phyloP scores from a whole-genome alignment of 2,329 filamentous ascomycete genomes.

The Elsinoe batatas region DNA sequence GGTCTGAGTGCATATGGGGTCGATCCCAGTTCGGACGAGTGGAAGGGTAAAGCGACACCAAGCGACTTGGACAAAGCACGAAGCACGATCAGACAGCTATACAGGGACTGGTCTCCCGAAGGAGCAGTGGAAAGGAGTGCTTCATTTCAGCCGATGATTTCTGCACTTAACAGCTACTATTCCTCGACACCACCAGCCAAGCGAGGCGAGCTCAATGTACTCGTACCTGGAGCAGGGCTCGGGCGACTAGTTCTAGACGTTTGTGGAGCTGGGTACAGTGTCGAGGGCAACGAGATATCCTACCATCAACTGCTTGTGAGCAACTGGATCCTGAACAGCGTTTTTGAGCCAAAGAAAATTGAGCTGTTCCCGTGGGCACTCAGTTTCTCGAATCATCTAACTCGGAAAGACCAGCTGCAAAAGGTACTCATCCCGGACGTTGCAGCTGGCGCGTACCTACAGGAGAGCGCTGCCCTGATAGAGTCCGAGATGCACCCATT shows the following conservation, averaged over 20 bases:
- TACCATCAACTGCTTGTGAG: slow-evolving; percentile 93
- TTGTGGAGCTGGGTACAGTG: slow-evolving; percentile 58
- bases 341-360: slow-evolving; percentile 51
- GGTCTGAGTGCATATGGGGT: slow-evolving; percentile 60
- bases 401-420: slow-evolving; percentile 63
- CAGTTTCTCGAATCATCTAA: slow-evolving; percentile 76
- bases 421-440: slow-evolving; percentile 71
- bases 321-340: slow-evolving; percentile 62
- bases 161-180: slow-evolving; percentile 48
- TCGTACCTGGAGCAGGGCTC: slow-evolving; percentile 84
- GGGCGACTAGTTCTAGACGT: slow-evolving; percentile 85
- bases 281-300: slow-evolving; percentile 88
- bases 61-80: slow-evolving; percentile 81
- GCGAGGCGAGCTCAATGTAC: slow-evolving; percentile 44
- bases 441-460: slow-evolving; percentile 31
- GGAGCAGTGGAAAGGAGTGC: slow-evolving; percentile 64
- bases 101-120: slow-evolving; percentile 83
- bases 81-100: slow-evolving; percentile 87
- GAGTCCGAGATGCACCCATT: slow-evolving; percentile 27
- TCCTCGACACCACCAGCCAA: slow-evolving; percentile 20
- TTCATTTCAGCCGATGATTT: slow-evolving; percentile 65
- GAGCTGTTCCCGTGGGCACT: slow-evolving; percentile 77
- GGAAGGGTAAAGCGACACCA: slow-evolving; percentile 60
- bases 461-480: slow-evolving; percentile 21
- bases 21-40: slow-evolving; percentile 40